Conservation (phyloP, 1,139 yeast species). For the Pichia sp. region DNA sequence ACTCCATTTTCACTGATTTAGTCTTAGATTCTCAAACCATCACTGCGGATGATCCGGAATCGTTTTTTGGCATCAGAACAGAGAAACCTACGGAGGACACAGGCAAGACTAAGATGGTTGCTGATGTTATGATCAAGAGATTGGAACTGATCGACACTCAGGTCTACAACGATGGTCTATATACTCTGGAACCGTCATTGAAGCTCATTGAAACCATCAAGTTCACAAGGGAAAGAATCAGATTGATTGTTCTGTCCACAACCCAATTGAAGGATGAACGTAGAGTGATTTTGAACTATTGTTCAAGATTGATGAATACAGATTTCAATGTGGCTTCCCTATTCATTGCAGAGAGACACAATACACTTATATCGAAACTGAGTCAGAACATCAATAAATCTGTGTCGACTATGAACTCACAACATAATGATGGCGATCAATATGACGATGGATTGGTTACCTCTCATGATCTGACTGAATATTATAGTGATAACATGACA, state of each 20-base stretch:
- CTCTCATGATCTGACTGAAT: too few relatives aligned
- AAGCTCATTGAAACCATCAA: conserved; percentile 39
- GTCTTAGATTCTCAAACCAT: conserved; percentile 65
- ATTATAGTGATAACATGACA: conserved; percentile 12
- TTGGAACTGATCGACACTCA: conserved; percentile 29
- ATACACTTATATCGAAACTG: conserved; percentile 34
- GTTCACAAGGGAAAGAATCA: conserved; percentile 39
- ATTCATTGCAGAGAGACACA: conserved; percentile 54
- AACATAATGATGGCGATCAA: not conserved
- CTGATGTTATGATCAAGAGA: conserved; percentile 7
- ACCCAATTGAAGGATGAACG: conserved; percentile 62
- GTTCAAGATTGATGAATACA: conserved; percentile 71
- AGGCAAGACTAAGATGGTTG: conserved; percentile 2
- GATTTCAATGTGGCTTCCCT: conserved; percentile 55
- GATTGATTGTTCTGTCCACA: conserved; percentile 38
- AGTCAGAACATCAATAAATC: conserved; percentile 10
- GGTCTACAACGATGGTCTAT: conserved; percentile 35
- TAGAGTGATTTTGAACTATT: conserved; percentile 61
- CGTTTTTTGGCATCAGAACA: conserved; percentile 48
- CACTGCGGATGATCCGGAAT: conserved; percentile 68
- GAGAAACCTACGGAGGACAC: not conserved
- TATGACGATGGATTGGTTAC: not conserved
- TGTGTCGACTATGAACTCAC: not conserved
- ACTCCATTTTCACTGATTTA: conserved; percentile 53
- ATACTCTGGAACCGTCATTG: conserved; percentile 43